Conservation (phyloP, 2,329 filamentous ascomycete genomes). For the Talaromyces sp. region DNA sequence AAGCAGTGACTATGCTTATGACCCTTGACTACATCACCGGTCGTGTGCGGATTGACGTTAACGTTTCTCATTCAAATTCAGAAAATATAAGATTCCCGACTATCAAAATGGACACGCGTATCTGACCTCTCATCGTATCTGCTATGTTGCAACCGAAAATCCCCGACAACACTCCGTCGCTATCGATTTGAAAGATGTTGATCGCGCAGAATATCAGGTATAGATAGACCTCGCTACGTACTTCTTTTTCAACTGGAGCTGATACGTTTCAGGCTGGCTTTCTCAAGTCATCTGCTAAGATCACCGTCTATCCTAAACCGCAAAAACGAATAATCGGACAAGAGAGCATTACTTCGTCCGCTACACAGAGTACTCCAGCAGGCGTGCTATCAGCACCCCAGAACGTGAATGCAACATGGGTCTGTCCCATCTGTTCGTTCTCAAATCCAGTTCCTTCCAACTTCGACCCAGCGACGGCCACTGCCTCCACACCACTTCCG, state of each 20-base stretch:
- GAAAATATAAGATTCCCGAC: slow-evolving; percentile 90
- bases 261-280: slow-evolving; percentile 58
- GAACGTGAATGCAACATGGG: slow-evolving; percentile 68
- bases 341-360: slow-evolving; percentile 47
- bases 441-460: slow-evolving; percentile 90
- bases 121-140: slow-evolving; percentile 88
- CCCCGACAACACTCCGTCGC: slow-evolving; percentile 79
- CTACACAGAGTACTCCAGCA: slow-evolving; percentile 23
- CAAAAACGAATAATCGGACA: slow-evolving; percentile 58
- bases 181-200: slow-evolving; percentile 83
- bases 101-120: slow-evolving; percentile 97
- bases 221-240: slow-evolving; percentile 32
- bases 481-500: slow-evolving; percentile 70
- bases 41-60: slow-evolving; percentile 1
- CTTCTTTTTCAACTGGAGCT: slow-evolving; percentile 16
- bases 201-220: slow-evolving; percentile 85
- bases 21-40: background rate
- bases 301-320: slow-evolving; percentile 81
- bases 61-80: slow-evolving; percentile 35
- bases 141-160: slow-evolving; percentile 86
- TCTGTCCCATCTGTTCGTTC: slow-evolving; percentile 93
- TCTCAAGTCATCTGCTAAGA: slow-evolving; percentile 88
- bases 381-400: slow-evolving; percentile 32
- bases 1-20: slow-evolving; percentile 44
- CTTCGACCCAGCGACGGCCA: slow-evolving; percentile 81